Base-by-base conservation (phyloP, 345 rosid species). In the Acer negundo region DNA sequence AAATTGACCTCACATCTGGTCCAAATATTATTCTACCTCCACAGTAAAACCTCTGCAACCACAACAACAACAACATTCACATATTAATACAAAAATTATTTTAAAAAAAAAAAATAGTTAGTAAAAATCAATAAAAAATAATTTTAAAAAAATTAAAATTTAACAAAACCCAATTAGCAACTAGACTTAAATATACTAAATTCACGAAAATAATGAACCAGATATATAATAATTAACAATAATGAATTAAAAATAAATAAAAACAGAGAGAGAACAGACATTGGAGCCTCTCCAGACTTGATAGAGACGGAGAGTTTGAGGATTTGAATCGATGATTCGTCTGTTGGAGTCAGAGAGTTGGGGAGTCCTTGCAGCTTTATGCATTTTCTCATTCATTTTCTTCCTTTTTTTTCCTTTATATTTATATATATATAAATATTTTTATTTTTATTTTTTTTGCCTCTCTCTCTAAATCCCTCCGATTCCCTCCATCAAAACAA, bases 21-120 rank as follows among this genome's bases (percentile, higher is more conserved):
- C 99, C 97, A 56, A 93, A 95, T 28, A 92, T 67, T 74, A 95
- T 74, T 84, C 94, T 92, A 70, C 99, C 99, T 70, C 92, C 91
- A 59, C 85, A 70, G 82, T 84, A 92, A 81, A 95, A 91, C 85
- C 85, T 86, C 98, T 93, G 89, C 90, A 89, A 74, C 65, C 75
- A 20, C 63, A 67, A 78, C 65, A 68, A 53, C 46, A 73, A 49
- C 3, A 2, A 17, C 7, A 16, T 7, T 8, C 46, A 42, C 46
- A 42, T 42, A 42, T 7, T 66, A 23, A 66, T 46, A 53, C 62
- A 51, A 51, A 7, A 61, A 12, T 22, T 2, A 15, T 35, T 31
- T 31, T 31, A 3, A 1, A 16, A 40, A 9, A 16, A 22, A 13
- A 42, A 0, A 26, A 26, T 26, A 26, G 23, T n/a, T 16, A 10